A percentile compares a stretch with the other conserved stretches of the same genome.
phyloP scores from a whole-genome alignment of 2,329 filamentous ascomycete genomes.

The Acrocalymma vagum region DNA sequence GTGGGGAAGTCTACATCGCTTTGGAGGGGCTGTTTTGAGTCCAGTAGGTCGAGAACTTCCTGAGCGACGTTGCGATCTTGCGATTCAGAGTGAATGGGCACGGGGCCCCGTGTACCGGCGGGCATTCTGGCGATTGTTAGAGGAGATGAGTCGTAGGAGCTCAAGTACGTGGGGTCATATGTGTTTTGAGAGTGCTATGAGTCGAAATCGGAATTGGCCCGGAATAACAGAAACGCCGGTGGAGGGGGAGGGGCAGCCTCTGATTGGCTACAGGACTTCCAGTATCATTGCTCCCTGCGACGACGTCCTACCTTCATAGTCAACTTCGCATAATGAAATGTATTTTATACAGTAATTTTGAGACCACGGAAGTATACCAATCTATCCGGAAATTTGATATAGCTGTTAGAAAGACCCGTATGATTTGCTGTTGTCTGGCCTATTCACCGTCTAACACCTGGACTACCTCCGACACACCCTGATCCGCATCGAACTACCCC shows the following conservation, averaged over 20 bases:
- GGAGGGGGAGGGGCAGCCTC: too few relatives aligned
- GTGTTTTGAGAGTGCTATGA: slow-evolving; percentile 23
- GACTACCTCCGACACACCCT: too few relatives aligned
- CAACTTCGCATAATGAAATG: too few relatives aligned
- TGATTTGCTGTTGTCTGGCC: too few relatives aligned
- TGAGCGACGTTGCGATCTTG: slow-evolving; percentile 68
- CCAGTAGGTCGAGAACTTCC: slow-evolving; percentile 79
- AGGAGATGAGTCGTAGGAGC: slow-evolving; percentile 14
- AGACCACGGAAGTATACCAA: too few relatives aligned
- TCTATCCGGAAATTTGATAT: too few relatives aligned
- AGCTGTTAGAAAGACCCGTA: too few relatives aligned
- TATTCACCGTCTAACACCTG: too few relatives aligned
- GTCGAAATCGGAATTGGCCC: slow-evolving; percentile 37
- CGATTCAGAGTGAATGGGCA: slow-evolving; percentile 53
- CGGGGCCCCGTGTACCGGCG: slow-evolving; percentile 56
- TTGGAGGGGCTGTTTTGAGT: slow-evolving; percentile 58
- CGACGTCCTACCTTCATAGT: too few relatives aligned
- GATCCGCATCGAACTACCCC: too few relatives aligned
- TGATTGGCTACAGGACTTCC: slow-evolving; percentile 1
- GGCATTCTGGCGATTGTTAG: slow-evolving; percentile 46
- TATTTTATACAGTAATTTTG: too few relatives aligned
- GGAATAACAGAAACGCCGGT: slow-evolving; percentile 26
- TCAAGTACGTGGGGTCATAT: slow-evolving; percentile 27
- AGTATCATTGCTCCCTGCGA: background rate
- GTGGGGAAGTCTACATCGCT: slow-evolving; percentile 60